Evolutionary conservation across 139 green algal genomes (phyloP).

Genomic region (Coccomyxa sp.): DNA sequence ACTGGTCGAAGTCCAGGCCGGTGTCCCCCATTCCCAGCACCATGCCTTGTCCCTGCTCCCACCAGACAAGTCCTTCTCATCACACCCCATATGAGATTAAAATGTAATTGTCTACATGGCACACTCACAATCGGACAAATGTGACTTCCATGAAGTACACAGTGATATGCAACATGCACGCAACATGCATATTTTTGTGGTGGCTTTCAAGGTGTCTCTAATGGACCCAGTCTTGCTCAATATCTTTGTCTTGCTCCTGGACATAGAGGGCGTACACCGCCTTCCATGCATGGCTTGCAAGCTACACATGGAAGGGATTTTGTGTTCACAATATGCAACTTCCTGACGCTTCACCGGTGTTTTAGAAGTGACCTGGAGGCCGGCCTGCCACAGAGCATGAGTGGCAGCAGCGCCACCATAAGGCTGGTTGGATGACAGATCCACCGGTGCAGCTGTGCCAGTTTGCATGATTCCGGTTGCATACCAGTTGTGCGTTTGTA

Average conservation of each 20-base stretch:
- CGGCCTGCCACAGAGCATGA: constrained; percentile 71
- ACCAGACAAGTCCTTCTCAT: not conserved
- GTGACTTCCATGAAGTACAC: not conserved
- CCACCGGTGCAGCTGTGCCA: not conserved
- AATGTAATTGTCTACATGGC: not conserved
- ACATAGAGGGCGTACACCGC: not conserved
- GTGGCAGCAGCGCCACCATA: constrained; percentile 5
- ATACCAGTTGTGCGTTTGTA: constrained; percentile 45
- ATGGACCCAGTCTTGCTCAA: not conserved
- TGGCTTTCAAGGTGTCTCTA: not conserved
- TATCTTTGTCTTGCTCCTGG: not conserved
- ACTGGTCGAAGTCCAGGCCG: constrained; percentile 75
- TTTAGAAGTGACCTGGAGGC: constrained; percentile 32
- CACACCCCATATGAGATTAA: not conserved
- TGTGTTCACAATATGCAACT: too few relatives aligned
- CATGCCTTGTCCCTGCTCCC: constrained; percentile 51
- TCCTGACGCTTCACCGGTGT: not conserved
- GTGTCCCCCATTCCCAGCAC: constrained; percentile 87
- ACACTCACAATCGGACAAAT: not conserved
- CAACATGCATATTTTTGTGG: not conserved
- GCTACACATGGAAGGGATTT: not conserved
- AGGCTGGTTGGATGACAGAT: not conserved
- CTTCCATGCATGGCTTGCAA: not conserved
- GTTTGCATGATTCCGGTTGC: constrained; percentile 52
- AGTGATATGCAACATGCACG: not conserved